phyloP scores from a whole-genome alignment of 2,329 filamentous ascomycete species.

The Penicillium vulpinum region DNA sequence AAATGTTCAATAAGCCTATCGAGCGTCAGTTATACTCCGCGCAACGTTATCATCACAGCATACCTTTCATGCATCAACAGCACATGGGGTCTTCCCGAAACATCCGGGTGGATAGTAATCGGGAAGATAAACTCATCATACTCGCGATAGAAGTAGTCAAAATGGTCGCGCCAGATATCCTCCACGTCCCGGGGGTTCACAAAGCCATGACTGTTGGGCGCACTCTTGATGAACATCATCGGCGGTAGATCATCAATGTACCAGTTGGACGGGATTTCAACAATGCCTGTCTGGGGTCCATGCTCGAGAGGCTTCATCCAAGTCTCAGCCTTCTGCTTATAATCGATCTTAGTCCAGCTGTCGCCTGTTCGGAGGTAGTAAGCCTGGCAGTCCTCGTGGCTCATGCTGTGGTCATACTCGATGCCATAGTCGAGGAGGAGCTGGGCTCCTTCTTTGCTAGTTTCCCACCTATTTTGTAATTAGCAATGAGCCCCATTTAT shows the following conservation, averaged over 20 bases:
- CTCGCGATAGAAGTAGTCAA: constrained; percentile 70
- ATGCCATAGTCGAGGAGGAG: constrained; percentile 46
- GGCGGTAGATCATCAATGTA: constrained; percentile 47
- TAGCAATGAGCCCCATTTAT: neutral
- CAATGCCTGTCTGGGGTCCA: constrained; percentile 40
- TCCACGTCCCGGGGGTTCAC: constrained; percentile 59
- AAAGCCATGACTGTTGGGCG: constrained; percentile 57
- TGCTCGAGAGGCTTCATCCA: constrained; percentile 54
- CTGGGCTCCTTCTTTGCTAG: constrained; percentile 62
- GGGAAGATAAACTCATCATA: constrained; percentile 77
- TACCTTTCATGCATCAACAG: constrained; percentile 71
- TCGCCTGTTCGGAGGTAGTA: constrained; percentile 48
- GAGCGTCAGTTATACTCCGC: neutral
- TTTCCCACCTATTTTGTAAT: constrained; percentile 58
- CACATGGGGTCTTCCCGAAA: constrained; percentile 69
- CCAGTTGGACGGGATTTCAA: constrained; percentile 49
- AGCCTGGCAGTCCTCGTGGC: constrained; percentile 47
- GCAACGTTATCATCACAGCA: constrained; percentile 5
- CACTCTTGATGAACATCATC: constrained; percentile 49
- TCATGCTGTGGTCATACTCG: constrained; percentile 49
- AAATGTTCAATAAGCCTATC: constrained; percentile 30
- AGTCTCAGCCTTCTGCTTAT: constrained; percentile 39
- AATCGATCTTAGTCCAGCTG: constrained; percentile 47
- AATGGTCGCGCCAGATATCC: constrained; percentile 62
- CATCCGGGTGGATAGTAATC: constrained; percentile 74